Percentiles rank a stretch among this genome's conserved stretches.
Evolutionary conservation across 352 stramenopile genomes (phyloP).

Genomic region (Saprolegnia diclina): DNA sequence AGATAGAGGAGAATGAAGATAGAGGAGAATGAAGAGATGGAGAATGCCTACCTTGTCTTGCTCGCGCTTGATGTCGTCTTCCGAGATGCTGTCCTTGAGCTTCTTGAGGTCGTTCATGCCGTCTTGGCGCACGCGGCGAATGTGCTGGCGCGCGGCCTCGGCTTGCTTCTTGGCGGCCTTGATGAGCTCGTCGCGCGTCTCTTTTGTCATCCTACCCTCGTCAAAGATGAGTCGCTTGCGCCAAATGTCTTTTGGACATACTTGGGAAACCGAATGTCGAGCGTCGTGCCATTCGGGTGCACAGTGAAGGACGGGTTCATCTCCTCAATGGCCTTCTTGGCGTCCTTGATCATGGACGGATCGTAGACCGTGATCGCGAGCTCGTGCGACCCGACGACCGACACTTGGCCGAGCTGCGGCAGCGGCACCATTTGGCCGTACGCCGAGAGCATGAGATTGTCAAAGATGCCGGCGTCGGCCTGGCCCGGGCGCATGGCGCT

Average conservation of each 20-base stretch:
- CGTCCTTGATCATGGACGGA: constrained; percentile 60
- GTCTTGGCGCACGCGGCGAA: constrained; percentile 79
- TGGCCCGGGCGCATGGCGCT: constrained; percentile 73
- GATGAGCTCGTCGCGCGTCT: constrained; percentile 68
- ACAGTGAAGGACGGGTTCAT: constrained; percentile 74
- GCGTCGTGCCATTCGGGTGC: constrained; percentile 53
- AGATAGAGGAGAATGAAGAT: background rate
- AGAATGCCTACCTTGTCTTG: constrained; percentile 35
- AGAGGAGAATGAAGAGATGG: background rate
- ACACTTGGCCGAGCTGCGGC: constrained; percentile 70
- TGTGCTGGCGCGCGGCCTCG: constrained; percentile 70
- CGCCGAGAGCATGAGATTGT: constrained; percentile 70
- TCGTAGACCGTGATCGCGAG: constrained; percentile 77
- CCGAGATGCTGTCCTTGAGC: constrained; percentile 69
- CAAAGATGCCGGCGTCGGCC: constrained; percentile 75
- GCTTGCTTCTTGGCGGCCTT: constrained; percentile 81
- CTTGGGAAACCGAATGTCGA: constrained; percentile 81
- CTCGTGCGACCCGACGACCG: constrained; percentile 52
- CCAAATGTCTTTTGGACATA: constrained; percentile 30
- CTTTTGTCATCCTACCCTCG: constrained; percentile 67
- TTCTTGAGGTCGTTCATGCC: constrained; percentile 80
- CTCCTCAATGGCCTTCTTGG: constrained; percentile 65
- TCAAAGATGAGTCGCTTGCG: background rate
- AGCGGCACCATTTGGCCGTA: constrained; percentile 75
- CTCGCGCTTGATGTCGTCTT: constrained; percentile 70